These are phyloP conservation scores for Saccharata proteae DNA, from an alignment of 2,329 filamentous ascomycete genomes.

Conservation along the genomic window DNA sequence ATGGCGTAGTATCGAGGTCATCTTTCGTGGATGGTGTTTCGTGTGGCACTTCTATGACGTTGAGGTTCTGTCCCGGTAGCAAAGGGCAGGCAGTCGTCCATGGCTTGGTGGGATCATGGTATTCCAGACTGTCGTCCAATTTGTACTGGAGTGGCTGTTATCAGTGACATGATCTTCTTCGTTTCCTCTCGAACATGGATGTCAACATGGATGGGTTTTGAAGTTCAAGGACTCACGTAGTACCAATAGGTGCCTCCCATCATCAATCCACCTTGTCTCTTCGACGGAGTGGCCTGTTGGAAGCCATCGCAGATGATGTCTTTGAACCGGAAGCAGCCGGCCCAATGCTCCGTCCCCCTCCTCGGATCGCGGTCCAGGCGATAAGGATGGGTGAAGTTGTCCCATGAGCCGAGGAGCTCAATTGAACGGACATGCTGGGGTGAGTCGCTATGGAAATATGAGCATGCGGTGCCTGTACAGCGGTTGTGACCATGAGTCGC, in stretches of 20 bases:
- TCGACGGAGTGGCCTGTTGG: constrained; percentile 35
- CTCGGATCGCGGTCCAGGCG: constrained; percentile 68
- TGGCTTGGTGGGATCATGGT: constrained; percentile 58
- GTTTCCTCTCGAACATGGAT: too few relatives aligned
- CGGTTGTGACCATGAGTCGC: constrained; percentile 11
- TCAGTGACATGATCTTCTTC: too few relatives aligned
- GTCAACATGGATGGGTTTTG: too few relatives aligned
- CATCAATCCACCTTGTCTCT: constrained; percentile 67
- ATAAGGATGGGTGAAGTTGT: constrained; percentile 76
- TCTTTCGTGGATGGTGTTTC: constrained; percentile 29
- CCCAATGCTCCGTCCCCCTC: constrained; percentile 66
- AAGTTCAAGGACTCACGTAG: constrained; percentile 53
- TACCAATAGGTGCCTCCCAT: constrained; percentile 96
- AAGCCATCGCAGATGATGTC: constrained; percentile 76
- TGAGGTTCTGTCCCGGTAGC: constrained; percentile 77
- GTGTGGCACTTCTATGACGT: constrained; percentile 68
- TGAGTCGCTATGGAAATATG: constrained; percentile 20
- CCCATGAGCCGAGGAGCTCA: constrained; percentile 83
- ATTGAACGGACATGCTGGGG: constrained; percentile 49
- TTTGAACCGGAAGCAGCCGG: constrained; percentile 75
- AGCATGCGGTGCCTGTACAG: constrained; percentile 13
- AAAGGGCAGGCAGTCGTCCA: constrained; percentile 72
- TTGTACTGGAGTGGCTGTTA: constrained; percentile 65
- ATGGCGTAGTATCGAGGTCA: not conserved
- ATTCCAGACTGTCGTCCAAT: constrained; percentile 65